phyloP scores from a whole-genome alignment of 345 rosid genomes.

The thale cress (Arabidopsis thaliana) region DNA sequence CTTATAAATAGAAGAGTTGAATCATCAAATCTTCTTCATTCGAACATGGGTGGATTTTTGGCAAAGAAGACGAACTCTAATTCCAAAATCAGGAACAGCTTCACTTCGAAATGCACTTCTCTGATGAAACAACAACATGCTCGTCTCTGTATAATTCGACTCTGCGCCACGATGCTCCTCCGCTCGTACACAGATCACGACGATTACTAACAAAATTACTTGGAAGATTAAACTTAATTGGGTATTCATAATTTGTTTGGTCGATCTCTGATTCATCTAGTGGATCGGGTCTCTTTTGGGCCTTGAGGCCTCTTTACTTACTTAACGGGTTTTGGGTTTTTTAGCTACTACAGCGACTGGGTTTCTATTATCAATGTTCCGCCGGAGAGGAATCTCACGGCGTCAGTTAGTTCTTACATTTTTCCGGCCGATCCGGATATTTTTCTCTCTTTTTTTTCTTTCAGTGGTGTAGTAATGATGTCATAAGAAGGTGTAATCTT shows the following conservation, averaged over 20 bases:
- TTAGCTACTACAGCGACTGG: background rate
- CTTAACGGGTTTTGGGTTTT: background rate
- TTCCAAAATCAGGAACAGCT: slow-evolving; percentile 36
- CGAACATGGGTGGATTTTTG: slow-evolving; percentile 47
- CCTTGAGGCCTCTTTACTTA: slow-evolving; percentile 3
- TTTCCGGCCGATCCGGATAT: slow-evolving; percentile 9
- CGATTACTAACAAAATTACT: slow-evolving; percentile 31
- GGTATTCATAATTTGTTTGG: background rate
- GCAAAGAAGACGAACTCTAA: slow-evolving; percentile 29
- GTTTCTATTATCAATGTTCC: slow-evolving; percentile 11
- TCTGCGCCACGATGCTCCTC: slow-evolving; percentile 75
- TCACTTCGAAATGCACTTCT: slow-evolving; percentile 63
- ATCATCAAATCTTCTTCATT: background rate
- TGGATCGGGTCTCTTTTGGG: slow-evolving; percentile 18
- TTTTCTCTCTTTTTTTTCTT: background rate
- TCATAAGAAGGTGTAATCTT: background rate
- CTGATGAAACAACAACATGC: slow-evolving; percentile 64
- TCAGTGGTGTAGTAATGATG: background rate
- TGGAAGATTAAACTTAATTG: background rate
- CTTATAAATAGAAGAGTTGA: slow-evolving; percentile 11
- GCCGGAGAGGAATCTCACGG: slow-evolving; percentile 28
- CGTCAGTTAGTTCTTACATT: slow-evolving; percentile 8
- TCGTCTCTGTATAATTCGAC: slow-evolving; percentile 66
- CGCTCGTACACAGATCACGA: slow-evolving; percentile 65
- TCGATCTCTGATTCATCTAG: slow-evolving; percentile 4